These are phyloP conservation scores for Biscutella laevigata DNA, from an alignment of 441 rosid genomes.

Conservation along the genomic window DNA sequence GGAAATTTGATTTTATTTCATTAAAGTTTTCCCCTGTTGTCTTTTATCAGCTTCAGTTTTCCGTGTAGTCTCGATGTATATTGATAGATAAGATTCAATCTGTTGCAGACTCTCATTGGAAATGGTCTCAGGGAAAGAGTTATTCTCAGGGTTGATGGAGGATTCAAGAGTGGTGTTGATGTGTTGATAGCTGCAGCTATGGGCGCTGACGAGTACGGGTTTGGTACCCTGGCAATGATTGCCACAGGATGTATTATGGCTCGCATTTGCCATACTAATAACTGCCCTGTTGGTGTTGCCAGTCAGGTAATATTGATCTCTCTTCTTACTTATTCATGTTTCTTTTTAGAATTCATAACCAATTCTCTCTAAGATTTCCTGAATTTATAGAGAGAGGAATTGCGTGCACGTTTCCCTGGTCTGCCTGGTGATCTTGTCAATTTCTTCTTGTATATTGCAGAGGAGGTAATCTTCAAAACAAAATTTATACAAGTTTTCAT, in stretches of 20 bases:
- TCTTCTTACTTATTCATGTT: conserved; percentile 14
- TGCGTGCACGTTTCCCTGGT: conserved; percentile 99
- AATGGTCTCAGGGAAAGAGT: conserved; percentile 99
- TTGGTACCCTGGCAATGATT: conserved; percentile 98
- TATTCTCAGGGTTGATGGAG: conserved; percentile 90
- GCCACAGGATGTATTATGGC: conserved; percentile 99
- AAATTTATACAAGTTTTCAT: background rate
- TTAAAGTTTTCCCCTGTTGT: conserved; percentile 2
- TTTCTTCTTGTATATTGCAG: conserved; percentile 88
- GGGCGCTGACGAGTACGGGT: conserved; percentile 98
- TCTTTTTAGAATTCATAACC: conserved; percentile 4
- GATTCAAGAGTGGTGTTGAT: conserved; percentile 92
- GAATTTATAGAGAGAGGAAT: conserved; percentile 69
- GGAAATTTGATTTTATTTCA: conserved; percentile 11
- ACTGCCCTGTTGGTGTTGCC: conserved; percentile 99
- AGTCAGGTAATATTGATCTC: conserved; percentile 63
- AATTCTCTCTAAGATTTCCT: conserved; percentile 3
- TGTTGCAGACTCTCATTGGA: conserved; percentile 71
- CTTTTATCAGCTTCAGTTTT: conserved; percentile 4
- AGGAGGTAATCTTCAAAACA: conserved; percentile 56
- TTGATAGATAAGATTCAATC: conserved; percentile 18
- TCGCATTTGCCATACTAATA: conserved; percentile 97
- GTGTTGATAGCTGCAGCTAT: conserved; percentile 90
- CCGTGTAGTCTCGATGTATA: background rate
- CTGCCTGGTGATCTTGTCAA: conserved; percentile 99